Base-by-base conservation (phyloP, 2,329 filamentous ascomycete genomes). In the Xylariaceae sp. region DNA sequence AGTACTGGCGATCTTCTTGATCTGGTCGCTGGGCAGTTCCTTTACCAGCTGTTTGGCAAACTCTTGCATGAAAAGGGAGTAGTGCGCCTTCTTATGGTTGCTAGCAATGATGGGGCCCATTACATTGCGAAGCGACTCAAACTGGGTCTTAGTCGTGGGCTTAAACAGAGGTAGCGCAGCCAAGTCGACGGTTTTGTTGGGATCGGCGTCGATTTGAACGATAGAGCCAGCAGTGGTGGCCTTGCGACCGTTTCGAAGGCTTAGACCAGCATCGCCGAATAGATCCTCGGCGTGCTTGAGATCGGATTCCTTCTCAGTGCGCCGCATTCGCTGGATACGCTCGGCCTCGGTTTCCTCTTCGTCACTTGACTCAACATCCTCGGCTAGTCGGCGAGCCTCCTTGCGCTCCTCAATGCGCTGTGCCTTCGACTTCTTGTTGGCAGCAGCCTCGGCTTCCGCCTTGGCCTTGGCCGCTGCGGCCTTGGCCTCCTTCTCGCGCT, bases 401-500 rank as follows among this genome's bases (percentile, higher is more conserved):
- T 88, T 81, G 72, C 86, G 86, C 72, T 96, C 91, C 67, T 90
- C 88, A 75, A 97, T 87, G 69, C 93, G 89, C 78, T 95, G 84
- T 44, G 86, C 77, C 80, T 93, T 96, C 73, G 86, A 84, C 80
- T 97, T 97, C 81, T 97, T 95, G 71, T 87, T 90, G 56, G 91
- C 91, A 49, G 89, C 90, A 6, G 91, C 91, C 70, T 91, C 90
- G 50, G 89, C 92, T 0, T 92, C 91, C 34, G 90, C 92, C 77
- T 95, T 95, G 60, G 89, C 90, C 76, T 96, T 95, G 56, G 85
- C 88, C 72, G 90, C 92, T 4, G 83, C 88, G 54, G 87, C 91
- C 78, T 93, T 94, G 76, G 89, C 89, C 34, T 85, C 90, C 81
- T 97, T 99, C 77, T 97, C 92, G 70, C 92, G 89, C 80, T 99